Conservation (phyloP, 257 asterid species). For the Eucommia ulmoides region DNA sequence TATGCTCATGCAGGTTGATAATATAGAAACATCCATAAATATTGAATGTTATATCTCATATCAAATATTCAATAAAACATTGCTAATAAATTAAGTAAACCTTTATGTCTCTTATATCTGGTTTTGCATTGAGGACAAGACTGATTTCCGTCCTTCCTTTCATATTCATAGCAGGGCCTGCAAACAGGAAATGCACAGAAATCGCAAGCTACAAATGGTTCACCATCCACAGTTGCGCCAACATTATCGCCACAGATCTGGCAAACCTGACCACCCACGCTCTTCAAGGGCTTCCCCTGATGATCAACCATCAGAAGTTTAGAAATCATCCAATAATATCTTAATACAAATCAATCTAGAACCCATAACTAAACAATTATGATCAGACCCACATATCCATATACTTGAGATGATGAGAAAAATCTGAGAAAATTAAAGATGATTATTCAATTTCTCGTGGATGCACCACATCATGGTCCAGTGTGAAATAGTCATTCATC, state of each 20-base stretch:
- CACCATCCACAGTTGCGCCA: slow-evolving; percentile 62
- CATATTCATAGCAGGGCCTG: slow-evolving; percentile 95
- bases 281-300: slow-evolving; percentile 81
- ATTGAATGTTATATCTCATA: no score
- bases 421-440: neutral
- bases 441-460: neutral
- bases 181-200: slow-evolving; percentile 95
- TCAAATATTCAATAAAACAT: neutral
- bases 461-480: neutral
- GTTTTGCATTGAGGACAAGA: slow-evolving; percentile 99
- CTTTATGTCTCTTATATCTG: slow-evolving; percentile 89
- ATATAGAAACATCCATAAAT: no score
- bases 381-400: neutral
- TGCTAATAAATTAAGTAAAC: slow-evolving; percentile 20
- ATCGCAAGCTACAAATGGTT: slow-evolving; percentile 82
- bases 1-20: no score
- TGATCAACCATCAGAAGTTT: slow-evolving; percentile 11
- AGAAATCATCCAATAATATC: neutral
- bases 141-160: slow-evolving; percentile 93
- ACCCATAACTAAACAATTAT: neutral
- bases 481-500: neutral
- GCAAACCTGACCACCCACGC: slow-evolving; percentile 61
- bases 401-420: neutral
- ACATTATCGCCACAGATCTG: slow-evolving; percentile 94
- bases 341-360: neutral